Base-by-base conservation (phyloP, 2,329 filamentous ascomycete genomes). In the Aspergillus pseudotamarii region DNA sequence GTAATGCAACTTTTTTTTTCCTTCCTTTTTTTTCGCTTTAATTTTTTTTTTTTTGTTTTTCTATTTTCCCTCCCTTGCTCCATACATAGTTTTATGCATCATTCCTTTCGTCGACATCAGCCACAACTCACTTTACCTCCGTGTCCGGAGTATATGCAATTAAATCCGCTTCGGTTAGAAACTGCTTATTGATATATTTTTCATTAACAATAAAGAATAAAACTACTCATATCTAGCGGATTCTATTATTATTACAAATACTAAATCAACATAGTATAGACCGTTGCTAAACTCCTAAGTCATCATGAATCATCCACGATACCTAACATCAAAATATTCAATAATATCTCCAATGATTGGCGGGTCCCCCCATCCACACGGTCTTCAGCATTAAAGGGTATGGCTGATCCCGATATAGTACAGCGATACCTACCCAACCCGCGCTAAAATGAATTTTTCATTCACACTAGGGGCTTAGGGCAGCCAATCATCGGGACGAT, bases 401-500 rank as follows among this genome's bases (percentile, higher is more conserved):
- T 38, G 32, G 34, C 14, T 19, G 51, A 36, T 55, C 51, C 32
- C 51, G 51, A 55, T 55, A 55, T 55, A 55, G 51, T 55, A 38
- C 51, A 14, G 5, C 32, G 14, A 55, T 55, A 38, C 28, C 26
- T 53, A 21, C 51, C 51, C 51, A 55, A 55, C 51, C 16, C 32
- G 32, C 51, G 28, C 46, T 34, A 54, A 59, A 51, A 58, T 28
- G 9, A 19, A 26, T 51, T 50, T 58, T 36, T 26, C 48, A 6
- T 26, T 38, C 12, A 26, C 51, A 12, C 32, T 55, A 55, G 51
- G n/a, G 32, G 26, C 32, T 26, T 59, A 59, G 58, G 59, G 62
- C 62, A 62, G 43, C 60, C 58, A 61, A 65, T 63, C 38, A 56
- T 34, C 38, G 23, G 9, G 26, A 26, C 1, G 4, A 54, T 26